Conservation (phyloP, 495 filamentous ascomycete genomes). For the Penicillium roqueforti region DNA sequence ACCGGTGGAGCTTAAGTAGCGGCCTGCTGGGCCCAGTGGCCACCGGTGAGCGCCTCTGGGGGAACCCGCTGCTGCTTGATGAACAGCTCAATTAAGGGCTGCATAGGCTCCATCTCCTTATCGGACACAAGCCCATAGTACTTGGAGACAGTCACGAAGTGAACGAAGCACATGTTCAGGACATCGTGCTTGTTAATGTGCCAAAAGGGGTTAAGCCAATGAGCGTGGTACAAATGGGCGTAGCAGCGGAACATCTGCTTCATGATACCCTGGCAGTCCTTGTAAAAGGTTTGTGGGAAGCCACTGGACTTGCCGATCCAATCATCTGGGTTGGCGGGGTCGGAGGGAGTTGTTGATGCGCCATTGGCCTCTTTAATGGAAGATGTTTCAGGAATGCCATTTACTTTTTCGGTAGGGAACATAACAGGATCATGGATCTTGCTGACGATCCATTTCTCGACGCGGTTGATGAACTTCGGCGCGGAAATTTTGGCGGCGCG, state of each 20-base stretch:
- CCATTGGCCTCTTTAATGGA: conserved; percentile 57
- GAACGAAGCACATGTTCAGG: conserved; percentile 92
- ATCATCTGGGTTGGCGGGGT: conserved; percentile 50
- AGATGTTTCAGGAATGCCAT: conserved; percentile 50
- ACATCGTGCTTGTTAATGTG: conserved; percentile 78
- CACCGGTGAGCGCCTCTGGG: conserved; percentile 53
- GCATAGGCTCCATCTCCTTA: conserved; percentile 89
- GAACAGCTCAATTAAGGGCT: conserved; percentile 85
- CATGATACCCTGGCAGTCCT: conserved; percentile 85
- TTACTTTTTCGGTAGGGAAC: conserved; percentile 75
- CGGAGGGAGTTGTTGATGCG: conserved; percentile 41
- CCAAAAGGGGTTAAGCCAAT: conserved; percentile 79
- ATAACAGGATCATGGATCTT: conserved; percentile 83
- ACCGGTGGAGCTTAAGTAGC: conserved; percentile 33
- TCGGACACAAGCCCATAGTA: conserved; percentile 77
- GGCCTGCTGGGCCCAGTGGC: conserved; percentile 44
- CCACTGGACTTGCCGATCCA: conserved; percentile 87
- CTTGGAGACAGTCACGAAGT: conserved; percentile 85
- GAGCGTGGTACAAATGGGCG: conserved; percentile 81
- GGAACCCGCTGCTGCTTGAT: conserved; percentile 79
- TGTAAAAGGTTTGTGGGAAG: conserved; percentile 80
- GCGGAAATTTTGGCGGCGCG: conserved; percentile 64
- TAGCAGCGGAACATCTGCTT: conserved; percentile 98
- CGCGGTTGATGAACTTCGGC: conserved; percentile 81
- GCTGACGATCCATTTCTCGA: conserved; percentile 89